A percentile compares a stretch with the other conserved stretches of the same genome.
These are phyloP conservation scores for Rhizopus arrhizus DNA, from an alignment of 371 early-diverging fungal species.

Conservation along the genomic window DNA sequence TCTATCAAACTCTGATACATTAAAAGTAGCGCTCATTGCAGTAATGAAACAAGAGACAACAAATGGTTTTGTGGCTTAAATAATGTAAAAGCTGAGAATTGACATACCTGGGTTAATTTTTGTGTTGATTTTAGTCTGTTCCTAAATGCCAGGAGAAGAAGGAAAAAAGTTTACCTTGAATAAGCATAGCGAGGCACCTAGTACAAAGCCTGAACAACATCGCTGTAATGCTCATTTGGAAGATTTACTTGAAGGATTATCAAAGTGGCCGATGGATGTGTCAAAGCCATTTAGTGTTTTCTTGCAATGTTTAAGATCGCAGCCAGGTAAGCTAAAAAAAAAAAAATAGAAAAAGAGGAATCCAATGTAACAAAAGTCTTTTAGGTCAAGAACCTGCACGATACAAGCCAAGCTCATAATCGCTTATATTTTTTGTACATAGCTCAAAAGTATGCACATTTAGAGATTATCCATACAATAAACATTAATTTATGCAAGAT, in stretches of 20 bases:
- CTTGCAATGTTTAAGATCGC: conserved; percentile 35
- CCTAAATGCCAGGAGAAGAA: neutral
- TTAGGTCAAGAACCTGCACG: conserved; percentile 10
- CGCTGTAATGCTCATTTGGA: conserved; percentile 54
- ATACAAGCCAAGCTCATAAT: conserved; percentile 7
- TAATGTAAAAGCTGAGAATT: neutral
- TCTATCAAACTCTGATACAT: conserved; percentile 18
- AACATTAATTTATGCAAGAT: neutral
- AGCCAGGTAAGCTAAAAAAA: conserved; percentile 31
- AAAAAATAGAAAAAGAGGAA: neutral
- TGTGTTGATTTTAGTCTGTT: neutral
- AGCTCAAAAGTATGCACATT: neutral
- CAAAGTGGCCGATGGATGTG: conserved; percentile 51
- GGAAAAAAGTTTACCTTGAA: conserved; percentile 25
- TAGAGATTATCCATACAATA: neutral
- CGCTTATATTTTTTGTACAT: neutral
- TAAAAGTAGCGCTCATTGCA: conserved; percentile 4
- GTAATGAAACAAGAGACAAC: neutral
- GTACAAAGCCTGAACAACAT: conserved; percentile 29
- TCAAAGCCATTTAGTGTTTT: conserved; percentile 46
- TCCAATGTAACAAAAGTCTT: neutral
- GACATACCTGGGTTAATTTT: neutral
- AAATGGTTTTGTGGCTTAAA: conserved; percentile 1
- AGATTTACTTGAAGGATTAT: conserved; percentile 45
- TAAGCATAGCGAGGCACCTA: conserved; percentile 35